Evolutionary conservation across 306 rosid species (phyloP), one percentile per base, ranked within the genome.

Genomic region (Adenanthera pavonina): DNA sequence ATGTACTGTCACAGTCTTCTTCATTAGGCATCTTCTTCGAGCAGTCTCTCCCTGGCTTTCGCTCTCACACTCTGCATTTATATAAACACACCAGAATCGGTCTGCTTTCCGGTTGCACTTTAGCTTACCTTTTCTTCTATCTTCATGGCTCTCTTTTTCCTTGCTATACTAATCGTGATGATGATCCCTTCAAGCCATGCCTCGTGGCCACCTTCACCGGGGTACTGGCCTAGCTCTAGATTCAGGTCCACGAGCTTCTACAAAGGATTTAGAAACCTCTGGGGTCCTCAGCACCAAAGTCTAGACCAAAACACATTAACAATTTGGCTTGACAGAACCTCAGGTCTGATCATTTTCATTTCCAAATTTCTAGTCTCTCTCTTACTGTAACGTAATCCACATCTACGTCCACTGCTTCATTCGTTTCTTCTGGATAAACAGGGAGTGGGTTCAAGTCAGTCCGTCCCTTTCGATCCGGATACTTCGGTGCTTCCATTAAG

Each of bases 401-500:
- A 6, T n/a, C 7, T 7, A 35, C 16, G 35, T 53, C 49, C 72
- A 10, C 41, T 77, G 13, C 68, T 33, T 61, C 2, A 0, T 68
- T 66, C 19, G 6, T 82, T 77, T 82, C 11, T 76, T 82, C 6
- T 65, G 56, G 49, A 54, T 79, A 46, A 76, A 34, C 86, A 94
- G 98, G 98, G 79, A 95, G 99, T 79, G 99, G 99, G 33, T 95
- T 95, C 86, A 95, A 95, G 67, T 95, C 98, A 12, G 85, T 84
- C 71, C 87, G 89, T n/a, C 93, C 98, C 74, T 95, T 89, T 85
- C 87, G 98, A 83, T 93, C 98, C 0, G 99, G 99, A 1, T 95
- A 95, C 89, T 95, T 95, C 75, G 96, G 97, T 61, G 85, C 94
- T 85, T 86, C 92, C 47, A 95, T 95, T 54, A 93, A 92, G 89